Evolutionary conservation across 2,329 filamentous ascomycete genomes (phyloP), one percentile per base, ranked within the genome.

Genomic region (Diaporthe velutina): DNA sequence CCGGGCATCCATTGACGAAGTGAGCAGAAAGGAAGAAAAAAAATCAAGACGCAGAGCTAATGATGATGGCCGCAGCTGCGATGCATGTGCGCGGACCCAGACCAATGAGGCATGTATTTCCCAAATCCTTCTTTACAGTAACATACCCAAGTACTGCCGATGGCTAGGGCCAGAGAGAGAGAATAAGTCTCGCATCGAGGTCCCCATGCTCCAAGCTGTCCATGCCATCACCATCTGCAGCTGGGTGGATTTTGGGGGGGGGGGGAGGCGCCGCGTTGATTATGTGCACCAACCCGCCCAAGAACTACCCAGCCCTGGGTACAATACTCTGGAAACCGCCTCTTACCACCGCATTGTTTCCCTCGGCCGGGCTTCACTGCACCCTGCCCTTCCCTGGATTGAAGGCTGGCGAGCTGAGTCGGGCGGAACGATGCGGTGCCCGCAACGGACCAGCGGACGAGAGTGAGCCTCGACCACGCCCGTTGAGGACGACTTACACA

Each of bases 391-490:
- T 68, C 33, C 48, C 48, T 54, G 64, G 33, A 67, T 67, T 52
- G 64, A 38, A 38, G 45, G 64, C 45, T 52, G 45, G 33, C 64
- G 12, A 38, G 10, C 40, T 48, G 40, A 42, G 30, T 22, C 35
- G 68, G 45, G 57, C 54, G 52, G 70, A 66, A 58, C 30, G 74
- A 64, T 42, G 54, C 74, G 70, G 74, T 45, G 60, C 40, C 55
- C 35, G 55, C 38, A 64, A 25, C 45, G 45, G 42, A 52, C 45
- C 40, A 66, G 15, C 74, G 74, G 74, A 68, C 74, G 72, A 74
- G 67, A 72, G 74, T 76, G 74, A 76, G 60, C 74, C 74, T 74
- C 72, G 70, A 57, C 45, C 38, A 28, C 19, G 19, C 33, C 30
- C 45, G 40, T 67, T 67, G 61, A 67, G 45, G 61, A 35, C 61